These are phyloP conservation scores for Chrysophaeum taylorii DNA, from an alignment of 352 stramenopile genomes.

Conservation along the genomic window DNA sequence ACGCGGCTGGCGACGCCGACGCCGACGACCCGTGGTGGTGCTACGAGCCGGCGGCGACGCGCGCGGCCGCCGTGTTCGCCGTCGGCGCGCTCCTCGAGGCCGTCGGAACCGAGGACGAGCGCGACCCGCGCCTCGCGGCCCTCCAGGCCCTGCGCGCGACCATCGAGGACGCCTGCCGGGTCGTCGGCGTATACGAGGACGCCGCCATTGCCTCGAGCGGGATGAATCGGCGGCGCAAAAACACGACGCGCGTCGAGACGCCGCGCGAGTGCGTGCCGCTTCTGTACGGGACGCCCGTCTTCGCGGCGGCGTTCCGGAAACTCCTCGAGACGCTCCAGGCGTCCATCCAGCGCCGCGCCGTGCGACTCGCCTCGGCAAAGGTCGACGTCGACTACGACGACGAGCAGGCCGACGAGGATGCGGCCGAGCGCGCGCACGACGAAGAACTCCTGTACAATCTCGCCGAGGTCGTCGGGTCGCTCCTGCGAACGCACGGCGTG, in stretches of 20 bases:
- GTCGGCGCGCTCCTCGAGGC: background rate
- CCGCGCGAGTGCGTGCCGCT: background rate
- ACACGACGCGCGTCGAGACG: background rate
- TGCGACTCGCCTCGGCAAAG: background rate
- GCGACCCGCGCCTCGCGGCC: background rate
- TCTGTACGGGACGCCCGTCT: background rate
- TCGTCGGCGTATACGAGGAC: background rate
- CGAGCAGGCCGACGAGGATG: background rate
- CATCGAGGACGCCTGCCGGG: constrained; percentile 6
- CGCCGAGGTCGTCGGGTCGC: background rate
- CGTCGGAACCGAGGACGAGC: background rate
- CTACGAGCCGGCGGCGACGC: too few species aligned
- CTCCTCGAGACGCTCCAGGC: background rate
- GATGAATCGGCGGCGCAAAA: background rate
- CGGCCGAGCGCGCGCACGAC: background rate
- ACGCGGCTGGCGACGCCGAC: background rate
- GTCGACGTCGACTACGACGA: constrained; percentile 1
- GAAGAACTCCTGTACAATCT: background rate
- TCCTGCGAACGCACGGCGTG: background rate
- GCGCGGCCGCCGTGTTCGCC: background rate
- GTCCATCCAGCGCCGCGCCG: constrained; percentile 4
- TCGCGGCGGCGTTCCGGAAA: background rate
- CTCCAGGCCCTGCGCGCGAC: background rate
- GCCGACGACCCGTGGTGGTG: too few species aligned
- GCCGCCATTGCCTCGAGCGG: too few species aligned